Percentiles rank a stretch among this genome's conserved stretches.
Evolutionary conservation across 2,329 filamentous ascomycete genomes (phyloP).

Genomic region (Thielaviopsis musarum): DNA sequence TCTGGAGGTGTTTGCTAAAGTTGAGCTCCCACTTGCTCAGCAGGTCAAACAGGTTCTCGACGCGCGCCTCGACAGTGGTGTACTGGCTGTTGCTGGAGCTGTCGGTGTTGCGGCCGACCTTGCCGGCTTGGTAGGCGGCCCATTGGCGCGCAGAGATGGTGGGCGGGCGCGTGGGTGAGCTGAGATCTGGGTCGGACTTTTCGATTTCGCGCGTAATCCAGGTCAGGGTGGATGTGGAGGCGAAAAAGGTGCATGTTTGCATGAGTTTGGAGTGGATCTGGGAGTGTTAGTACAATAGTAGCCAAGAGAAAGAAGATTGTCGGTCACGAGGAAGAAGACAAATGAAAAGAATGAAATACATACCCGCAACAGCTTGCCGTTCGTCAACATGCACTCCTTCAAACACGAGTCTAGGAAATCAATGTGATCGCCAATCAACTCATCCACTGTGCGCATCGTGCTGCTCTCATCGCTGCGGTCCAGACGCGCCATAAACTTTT

Average conservation of each 20-base stretch:
- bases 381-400: constrained; percentile 98
- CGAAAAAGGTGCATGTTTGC: constrained; percentile 89
- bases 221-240: constrained; percentile 55
- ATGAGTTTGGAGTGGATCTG: constrained; percentile 96
- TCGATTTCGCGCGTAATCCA: constrained; percentile 74
- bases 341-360: constrained; percentile 16
- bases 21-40: constrained; percentile 85
- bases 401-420: constrained; percentile 95
- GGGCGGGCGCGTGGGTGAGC: constrained; percentile 35
- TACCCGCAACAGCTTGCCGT: constrained; percentile 84
- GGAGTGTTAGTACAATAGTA: constrained; percentile 12
- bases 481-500: constrained; percentile 75
- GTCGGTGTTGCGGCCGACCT: constrained; percentile 24
- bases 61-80: constrained; percentile 28
- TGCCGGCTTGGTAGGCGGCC: constrained; percentile 36
- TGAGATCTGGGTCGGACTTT: constrained; percentile 65
- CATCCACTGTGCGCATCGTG: constrained; percentile 62
- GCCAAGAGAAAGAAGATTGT: not conserved
- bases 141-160: constrained; percentile 46
- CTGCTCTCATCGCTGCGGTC: constrained; percentile 36
- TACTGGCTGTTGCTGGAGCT: constrained; percentile 20
- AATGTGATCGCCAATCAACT: constrained; percentile 97
- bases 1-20: constrained; percentile 82
- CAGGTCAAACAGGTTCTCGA: constrained; percentile 70
- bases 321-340: not conserved